Conservation (phyloP, 2,329 filamentous ascomycete species). For the Botryotinia calthae region DNA sequence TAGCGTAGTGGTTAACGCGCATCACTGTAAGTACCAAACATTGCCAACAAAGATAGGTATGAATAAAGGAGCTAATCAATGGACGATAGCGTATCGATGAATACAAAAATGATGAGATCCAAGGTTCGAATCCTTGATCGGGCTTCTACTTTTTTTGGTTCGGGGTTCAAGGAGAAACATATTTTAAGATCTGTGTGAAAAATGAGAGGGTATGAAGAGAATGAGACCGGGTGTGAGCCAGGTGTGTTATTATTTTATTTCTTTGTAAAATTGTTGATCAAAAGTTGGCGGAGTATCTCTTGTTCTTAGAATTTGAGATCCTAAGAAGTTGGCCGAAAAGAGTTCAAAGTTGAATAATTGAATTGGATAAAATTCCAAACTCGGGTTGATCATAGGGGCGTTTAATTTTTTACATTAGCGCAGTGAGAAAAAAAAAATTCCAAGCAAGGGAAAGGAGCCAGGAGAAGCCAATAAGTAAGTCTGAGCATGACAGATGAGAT, state of each 20-base stretch:
- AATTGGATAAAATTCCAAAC: too few relatives aligned
- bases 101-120: background rate
- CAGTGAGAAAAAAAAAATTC: accelerated
- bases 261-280: accelerated
- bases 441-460: accelerated
- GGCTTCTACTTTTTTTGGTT: background rate
- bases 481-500: background rate
- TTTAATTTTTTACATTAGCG: background rate
- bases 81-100: background rate
- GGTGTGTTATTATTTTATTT: background rate
- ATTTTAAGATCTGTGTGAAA: background rate
- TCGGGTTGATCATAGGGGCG: too few relatives aligned
- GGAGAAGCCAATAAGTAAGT: background rate
- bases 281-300: accelerated
- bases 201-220: background rate
- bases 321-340: background rate
- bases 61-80: background rate
- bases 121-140: background rate
- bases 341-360: background rate
- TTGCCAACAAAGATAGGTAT: background rate
- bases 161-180: background rate
- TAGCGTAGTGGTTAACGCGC: background rate
- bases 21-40: background rate
- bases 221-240: background rate
- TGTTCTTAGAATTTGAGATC: background rate